Evolutionary conservation across 805 yeast genomes (phyloP).

Genomic region (Nakazawaea ambrosiae): DNA sequence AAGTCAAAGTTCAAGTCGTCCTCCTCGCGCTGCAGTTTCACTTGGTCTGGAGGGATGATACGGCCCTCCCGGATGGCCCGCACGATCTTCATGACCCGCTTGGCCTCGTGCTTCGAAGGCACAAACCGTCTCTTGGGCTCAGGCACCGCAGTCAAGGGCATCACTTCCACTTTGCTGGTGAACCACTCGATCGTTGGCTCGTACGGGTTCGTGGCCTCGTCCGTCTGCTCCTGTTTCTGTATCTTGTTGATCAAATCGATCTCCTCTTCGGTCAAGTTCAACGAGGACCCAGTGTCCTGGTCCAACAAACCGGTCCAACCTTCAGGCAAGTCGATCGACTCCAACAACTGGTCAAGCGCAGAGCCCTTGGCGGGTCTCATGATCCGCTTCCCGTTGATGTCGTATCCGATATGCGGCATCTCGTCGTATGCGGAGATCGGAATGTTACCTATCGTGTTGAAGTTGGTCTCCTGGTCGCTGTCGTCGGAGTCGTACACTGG

Average conservation of each 20-base stretch:
- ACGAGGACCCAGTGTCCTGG: constrained; percentile 75
- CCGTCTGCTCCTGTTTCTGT: constrained; percentile 69
- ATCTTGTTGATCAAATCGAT: constrained; percentile 80
- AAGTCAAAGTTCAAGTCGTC: constrained; percentile 58
- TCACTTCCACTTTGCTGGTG: constrained; percentile 71
- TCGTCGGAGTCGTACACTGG: constrained; percentile 96
- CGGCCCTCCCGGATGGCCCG: constrained; percentile 95
- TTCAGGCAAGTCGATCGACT: constrained; percentile 88
- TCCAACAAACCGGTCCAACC: constrained; percentile 98
- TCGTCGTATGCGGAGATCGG: constrained; percentile 93
- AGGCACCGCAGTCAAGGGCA: constrained; percentile 91
- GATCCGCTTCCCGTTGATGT: constrained; percentile 93
- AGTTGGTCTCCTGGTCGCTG: constrained; percentile 61
- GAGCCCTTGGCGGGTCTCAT: constrained; percentile 98
- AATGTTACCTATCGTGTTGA: constrained; percentile 88
- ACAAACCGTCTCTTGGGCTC: constrained; percentile 97
- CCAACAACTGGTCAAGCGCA: constrained; percentile 85
- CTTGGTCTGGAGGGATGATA: constrained; percentile 68
- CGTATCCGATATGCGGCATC: constrained; percentile 95
- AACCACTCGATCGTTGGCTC: constrained; percentile 97
- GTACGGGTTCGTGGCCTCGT: constrained; percentile 75
- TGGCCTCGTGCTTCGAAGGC: constrained; percentile 96
- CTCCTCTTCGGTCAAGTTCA: constrained; percentile 83
- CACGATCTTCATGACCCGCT: constrained; percentile 92
- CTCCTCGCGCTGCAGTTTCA: constrained; percentile 44